Evolutionary conservation across 352 stramenopile genomes (phyloP), one percentile per base, ranked within the genome.

Genomic region (Pelagophyceae sp.): DNA sequence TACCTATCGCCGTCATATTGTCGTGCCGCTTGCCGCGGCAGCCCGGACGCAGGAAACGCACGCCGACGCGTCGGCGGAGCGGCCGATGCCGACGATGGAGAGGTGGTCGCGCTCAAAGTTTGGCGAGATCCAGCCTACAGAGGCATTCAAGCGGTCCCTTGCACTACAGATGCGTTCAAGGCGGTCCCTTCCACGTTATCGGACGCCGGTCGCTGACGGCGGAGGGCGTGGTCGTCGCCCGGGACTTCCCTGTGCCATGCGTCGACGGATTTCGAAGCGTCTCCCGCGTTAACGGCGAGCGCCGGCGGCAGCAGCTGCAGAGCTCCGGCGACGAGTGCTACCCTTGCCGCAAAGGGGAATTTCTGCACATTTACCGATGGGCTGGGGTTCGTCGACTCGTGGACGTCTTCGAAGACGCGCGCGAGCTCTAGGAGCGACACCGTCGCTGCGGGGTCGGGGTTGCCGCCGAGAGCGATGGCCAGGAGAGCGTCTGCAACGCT

Each of bases 141-240:
- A n/a, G n/a, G n/a, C n/a, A n/a, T n/a, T n/a, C n/a, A n/a, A n/a
- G n/a, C n/a, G n/a, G n/a, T n/a, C n/a, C n/a, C n/a, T n/a, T n/a
- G n/a, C n/a, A n/a, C n/a, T n/a, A n/a, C n/a, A n/a, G n/a, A n/a
- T n/a, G n/a, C n/a, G n/a, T n/a, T n/a, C n/a, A n/a, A n/a, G n/a
- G n/a, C n/a, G n/a, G n/a, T n/a, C n/a, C n/a, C n/a, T n/a, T n/a
- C n/a, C n/a, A n/a, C n/a, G n/a, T n/a, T n/a, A n/a, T n/a, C n/a
- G n/a, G n/a, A n/a, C n/a, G n/a, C n/a, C n/a, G n/a, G n/a, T n/a
- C n/a, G n/a, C n/a, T n/a, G n/a, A n/a, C n/a, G 72, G 31, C 80
- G 72, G 1, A 87, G 74, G 25, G 82, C 81, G 74, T 87, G 81
- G 72, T 85, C 83, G 75, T 87, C 83, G n/a, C 83, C 83, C 0